Percentiles rank a stretch among this genome's conserved stretches.
Evolutionary conservation across 2,329 filamentous ascomycete genomes (phyloP).

Genomic region (Graphiopsis chlorocephala): DNA sequence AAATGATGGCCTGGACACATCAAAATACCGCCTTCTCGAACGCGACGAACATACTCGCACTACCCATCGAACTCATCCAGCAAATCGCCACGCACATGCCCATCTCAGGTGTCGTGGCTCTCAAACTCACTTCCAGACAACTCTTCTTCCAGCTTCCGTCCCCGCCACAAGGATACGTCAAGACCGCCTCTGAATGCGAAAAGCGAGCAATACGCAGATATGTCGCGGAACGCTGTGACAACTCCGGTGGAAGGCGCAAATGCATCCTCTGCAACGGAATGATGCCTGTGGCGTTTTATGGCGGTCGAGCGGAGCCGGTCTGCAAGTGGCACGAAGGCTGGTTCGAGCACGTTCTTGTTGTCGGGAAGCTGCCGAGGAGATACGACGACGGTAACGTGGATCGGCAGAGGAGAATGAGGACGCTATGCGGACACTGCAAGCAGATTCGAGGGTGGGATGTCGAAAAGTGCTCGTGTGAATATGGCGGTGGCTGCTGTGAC

Average conservation of each 20-base stretch:
- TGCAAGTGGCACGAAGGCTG: constrained; percentile 26
- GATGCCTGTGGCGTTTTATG: constrained; percentile 18
- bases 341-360: constrained; percentile 16
- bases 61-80: constrained; percentile 39
- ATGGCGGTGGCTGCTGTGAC: constrained; percentile 1
- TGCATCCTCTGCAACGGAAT: constrained; percentile 26
- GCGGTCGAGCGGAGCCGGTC: constrained; percentile 19
- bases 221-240: constrained; percentile 25
- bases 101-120: constrained; percentile 36
- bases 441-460: constrained; percentile 13
- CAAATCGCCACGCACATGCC: constrained; percentile 36
- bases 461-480: constrained; percentile 6
- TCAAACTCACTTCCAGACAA: constrained; percentile 37
- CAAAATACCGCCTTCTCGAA: not conserved
- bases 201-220: constrained; percentile 24
- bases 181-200: constrained; percentile 26
- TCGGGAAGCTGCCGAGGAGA: not conserved
- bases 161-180: constrained; percentile 20
- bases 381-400: not conserved
- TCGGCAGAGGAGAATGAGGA: not conserved
- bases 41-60: constrained; percentile 18
- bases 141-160: constrained; percentile 29
- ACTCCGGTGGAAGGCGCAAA: constrained; percentile 21
- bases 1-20: not conserved
- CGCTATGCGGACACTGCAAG: constrained; percentile 12